These are phyloP conservation scores for Toxoplasma gondii DNA, from an alignment of 169 alveolate species.

Conservation along the genomic window DNA sequence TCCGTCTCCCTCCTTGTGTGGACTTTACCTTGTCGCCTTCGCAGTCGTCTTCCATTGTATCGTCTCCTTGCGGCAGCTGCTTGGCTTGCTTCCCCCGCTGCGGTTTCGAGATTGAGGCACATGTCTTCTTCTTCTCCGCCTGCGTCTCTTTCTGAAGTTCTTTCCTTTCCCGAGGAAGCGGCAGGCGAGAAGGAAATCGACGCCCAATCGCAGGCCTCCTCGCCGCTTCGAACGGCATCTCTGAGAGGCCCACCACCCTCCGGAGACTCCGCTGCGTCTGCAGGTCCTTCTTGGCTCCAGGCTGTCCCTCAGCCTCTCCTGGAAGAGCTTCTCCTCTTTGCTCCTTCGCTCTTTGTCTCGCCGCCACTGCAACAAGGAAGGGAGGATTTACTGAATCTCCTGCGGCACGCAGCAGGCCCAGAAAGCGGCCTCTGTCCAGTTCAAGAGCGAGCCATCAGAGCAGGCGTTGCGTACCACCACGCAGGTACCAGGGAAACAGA, in stretches of 20 bases:
- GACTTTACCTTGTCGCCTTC: too few species aligned
- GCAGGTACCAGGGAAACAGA: constrained; percentile 51
- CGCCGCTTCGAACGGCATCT: background rate
- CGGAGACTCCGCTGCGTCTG: background rate
- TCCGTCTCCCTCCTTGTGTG: too few species aligned
- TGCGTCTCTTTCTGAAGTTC: too few species aligned
- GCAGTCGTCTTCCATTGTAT: constrained; percentile 1
- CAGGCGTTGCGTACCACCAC: constrained; percentile 84
- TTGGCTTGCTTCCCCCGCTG: background rate
- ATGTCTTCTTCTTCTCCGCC: too few species aligned
- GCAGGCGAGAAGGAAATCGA: too few species aligned
- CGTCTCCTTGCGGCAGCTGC: background rate
- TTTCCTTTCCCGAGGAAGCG: too few species aligned
- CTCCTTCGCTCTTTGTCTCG: constrained; percentile 16
- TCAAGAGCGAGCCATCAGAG: constrained; percentile 44
- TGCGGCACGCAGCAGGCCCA: background rate
- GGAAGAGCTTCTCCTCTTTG: background rate
- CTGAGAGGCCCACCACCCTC: background rate
- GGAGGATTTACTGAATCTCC: background rate
- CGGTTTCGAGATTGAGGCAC: background rate
- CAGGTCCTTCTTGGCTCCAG: background rate
- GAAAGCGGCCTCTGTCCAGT: background rate
- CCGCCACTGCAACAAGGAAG: background rate
- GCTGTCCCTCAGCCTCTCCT: background rate
- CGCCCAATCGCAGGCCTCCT: too few species aligned